Evolutionary conservation across 306 rosid species (phyloP).

Genomic region (Quercus dentata): DNA sequence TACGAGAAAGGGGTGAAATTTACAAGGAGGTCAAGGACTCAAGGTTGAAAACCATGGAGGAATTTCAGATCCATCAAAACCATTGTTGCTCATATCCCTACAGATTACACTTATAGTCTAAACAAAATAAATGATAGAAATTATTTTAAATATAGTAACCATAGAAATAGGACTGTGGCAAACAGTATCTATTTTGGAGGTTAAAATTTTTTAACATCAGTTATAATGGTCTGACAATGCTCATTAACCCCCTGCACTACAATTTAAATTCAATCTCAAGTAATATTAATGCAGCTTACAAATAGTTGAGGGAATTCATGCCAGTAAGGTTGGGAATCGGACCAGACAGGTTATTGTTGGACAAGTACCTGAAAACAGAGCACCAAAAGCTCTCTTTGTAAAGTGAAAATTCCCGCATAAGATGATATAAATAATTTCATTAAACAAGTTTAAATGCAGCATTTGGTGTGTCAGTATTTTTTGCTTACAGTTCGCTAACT

Average conservation of each 20-base stretch:
- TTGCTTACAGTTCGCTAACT: constrained; percentile 43
- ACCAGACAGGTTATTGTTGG: constrained; percentile 60
- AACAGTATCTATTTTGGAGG: not conserved
- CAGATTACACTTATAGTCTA: too few relatives aligned
- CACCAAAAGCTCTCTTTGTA: not conserved
- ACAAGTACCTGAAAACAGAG: constrained; percentile 46
- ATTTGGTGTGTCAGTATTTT: constrained; percentile 3
- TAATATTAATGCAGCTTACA: constrained; percentile 34
- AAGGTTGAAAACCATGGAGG: too few relatives aligned
- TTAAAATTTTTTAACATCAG: not conserved
- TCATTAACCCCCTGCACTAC: not conserved
- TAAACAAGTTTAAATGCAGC: not conserved
- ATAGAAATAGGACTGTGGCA: not conserved
- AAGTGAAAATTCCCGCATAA: not conserved
- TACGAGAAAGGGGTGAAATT: too few relatives aligned
- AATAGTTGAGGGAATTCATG: constrained; percentile 39
- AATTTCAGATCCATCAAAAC: too few relatives aligned
- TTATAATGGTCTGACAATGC: not conserved
- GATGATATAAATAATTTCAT: not conserved
- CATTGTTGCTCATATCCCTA: too few relatives aligned
- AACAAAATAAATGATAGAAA: not conserved
- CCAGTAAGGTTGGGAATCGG: constrained; percentile 45
- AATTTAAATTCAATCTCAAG: not conserved
- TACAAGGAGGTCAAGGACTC: too few relatives aligned
- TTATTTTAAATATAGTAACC: not conserved